Base-by-base conservation (phyloP, 306 rosid species). In the Myrica gale region DNA sequence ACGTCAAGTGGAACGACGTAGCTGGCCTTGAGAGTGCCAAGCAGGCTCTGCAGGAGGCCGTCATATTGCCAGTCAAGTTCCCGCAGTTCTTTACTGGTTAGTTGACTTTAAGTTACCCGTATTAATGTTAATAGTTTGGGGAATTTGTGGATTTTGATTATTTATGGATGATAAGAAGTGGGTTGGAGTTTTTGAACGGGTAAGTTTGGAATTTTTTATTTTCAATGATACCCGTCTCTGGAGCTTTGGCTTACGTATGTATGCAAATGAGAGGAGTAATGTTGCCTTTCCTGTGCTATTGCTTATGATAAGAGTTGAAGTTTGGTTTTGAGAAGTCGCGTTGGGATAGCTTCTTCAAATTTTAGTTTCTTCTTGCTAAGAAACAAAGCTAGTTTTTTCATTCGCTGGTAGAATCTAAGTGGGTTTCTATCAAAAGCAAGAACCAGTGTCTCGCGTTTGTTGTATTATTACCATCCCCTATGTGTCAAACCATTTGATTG, bases 1-100 rank as follows among this genome's bases (percentile, higher is more conserved):
- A 95, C 67, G 87, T 95, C 10, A 90, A 95, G 88, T 95, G 99
- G 99, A 92, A 87, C 67, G 99, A 95, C 50, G 99, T 95, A 7
- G 99, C 99, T 0, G 99, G 99, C 7, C 79, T 96, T 72, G 99
- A 96, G 79, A 96, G 98, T 66, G 99, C 99, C 0, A 96, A 96
- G 61, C 99, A 96, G 79, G 88, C 99, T 0, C 85, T 96, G 83
- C 98, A 96, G 82, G 99, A 96, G 85, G 99, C 99, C 0, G 99
- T 96, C 47, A 90, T 96, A 48, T 86, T 96, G 54, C 99, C 99
- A 0, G 99, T 96, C 63, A 92, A 89, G 86, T 96, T 89, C 73
- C 99, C 99, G 3, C 99, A 96, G 80, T 96, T 96, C 85, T 96
- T 96, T 83, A 91, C 97, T 5, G 98, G 98, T 93, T 46, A 44